Percentiles rank a stretch among this genome's conserved stretches.
Evolutionary conservation across 2,329 filamentous ascomycete genomes (phyloP).

Genomic region (Cyclaneusma minus): DNA sequence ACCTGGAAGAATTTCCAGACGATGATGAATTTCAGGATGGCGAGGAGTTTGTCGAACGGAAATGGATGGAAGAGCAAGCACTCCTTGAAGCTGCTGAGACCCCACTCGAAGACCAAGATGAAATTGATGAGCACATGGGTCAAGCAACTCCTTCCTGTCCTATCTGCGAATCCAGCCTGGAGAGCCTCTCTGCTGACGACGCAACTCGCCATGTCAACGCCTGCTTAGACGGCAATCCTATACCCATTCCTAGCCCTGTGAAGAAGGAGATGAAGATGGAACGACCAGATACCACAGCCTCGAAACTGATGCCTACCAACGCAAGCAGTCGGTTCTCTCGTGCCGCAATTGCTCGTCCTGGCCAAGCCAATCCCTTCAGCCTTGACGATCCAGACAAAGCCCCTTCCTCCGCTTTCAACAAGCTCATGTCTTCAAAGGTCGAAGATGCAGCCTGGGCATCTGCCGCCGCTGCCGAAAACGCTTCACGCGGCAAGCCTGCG

Average conservation of each 20-base stretch:
- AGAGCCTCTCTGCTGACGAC: conserved; percentile 45
- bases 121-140: conserved; percentile 11
- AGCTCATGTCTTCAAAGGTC: conserved; percentile 81
- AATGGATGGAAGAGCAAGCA: conserved; percentile 64
- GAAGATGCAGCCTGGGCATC: conserved; percentile 83
- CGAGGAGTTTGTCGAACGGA: conserved; percentile 49
- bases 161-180: conserved; percentile 55
- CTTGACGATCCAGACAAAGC: conserved; percentile 25
- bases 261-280: conserved; percentile 13
- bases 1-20: conserved; percentile 42
- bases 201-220: conserved; percentile 78
- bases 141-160: conserved; percentile 42
- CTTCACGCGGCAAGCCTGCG: conserved; percentile 69
- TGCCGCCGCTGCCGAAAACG: conserved; percentile 65
- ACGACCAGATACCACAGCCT: conserved; percentile 8
- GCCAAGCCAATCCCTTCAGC: conserved; percentile 65
- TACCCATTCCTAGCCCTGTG: conserved; percentile 25
- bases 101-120: conserved; percentile 19
- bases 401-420: conserved; percentile 65
- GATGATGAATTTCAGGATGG: conserved; percentile 32
- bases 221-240: conserved; percentile 72
- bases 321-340: conserved; percentile 46
- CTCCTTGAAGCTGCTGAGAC: conserved; percentile 44
- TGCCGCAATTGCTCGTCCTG: conserved; percentile 58
- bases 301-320: conserved; percentile 22